Base-by-base conservation (phyloP, 805 yeast genomes). In the Phaffomyces thermotolerans region DNA sequence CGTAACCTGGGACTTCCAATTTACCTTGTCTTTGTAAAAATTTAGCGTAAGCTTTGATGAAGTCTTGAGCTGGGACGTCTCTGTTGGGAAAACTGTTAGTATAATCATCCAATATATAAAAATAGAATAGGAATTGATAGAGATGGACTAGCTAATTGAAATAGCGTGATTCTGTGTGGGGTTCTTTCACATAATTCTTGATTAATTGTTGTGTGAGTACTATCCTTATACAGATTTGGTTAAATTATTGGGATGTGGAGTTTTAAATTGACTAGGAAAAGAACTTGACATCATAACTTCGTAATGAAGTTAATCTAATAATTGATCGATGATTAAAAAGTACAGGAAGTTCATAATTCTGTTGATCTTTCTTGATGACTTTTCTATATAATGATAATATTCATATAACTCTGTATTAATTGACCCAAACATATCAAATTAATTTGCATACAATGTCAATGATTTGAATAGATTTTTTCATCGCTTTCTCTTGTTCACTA, bases 21-120 rank as follows among this genome's bases (percentile, higher is more conserved):
- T 89, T 90, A 82, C 98, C 99, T 81, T 95, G 99, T 78, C 98
- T 89, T 81, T 93, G 98, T 77, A 93, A 86, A 87, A 93, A 93
- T 72, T 86, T 86, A 67, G 99, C 98, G 82, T 93, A 93, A 76
- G 98, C 96, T 81, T 88, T 89, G 76, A 93, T 91, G 80, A 93
- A 93, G 61, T 87, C 95, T 85, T 93, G 98, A 75, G 99, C 99
- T 78, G 98, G 96, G 77, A 93, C 99, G 97, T 93, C 99, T 85
- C 96, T 89, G 65, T 64, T 25, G 63, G 66, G 62, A 64, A n/a
- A 46, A 46, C 13, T 47, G 55, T 49, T 49, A 52, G 54, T 47
- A 52, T 27, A 27, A 23, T 6, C 22, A 14, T 31, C 24, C n/a
- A 36, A 36, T 23, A 1, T 8, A n/a, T n/a, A 6, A 6, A n/a